These are phyloP conservation scores for Echites panduratus DNA, from an alignment of 257 asterid species.

Conservation along the genomic window DNA sequence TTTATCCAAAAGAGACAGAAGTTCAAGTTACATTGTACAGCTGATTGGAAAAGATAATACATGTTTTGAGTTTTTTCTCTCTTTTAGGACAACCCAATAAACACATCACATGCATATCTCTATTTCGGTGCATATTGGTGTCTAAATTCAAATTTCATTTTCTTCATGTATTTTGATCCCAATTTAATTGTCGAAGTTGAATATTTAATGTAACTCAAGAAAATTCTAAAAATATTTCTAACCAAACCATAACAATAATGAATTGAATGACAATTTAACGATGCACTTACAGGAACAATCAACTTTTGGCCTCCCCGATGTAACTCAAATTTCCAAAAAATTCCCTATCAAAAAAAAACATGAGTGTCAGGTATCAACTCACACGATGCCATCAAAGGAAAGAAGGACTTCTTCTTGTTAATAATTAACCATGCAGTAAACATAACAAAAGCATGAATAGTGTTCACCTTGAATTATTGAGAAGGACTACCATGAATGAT, in stretches of 20 bases:
- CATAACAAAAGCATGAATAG: background rate
- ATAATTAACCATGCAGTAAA: background rate
- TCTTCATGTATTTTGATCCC: background rate
- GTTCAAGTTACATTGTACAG: background rate
- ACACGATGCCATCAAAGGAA: background rate
- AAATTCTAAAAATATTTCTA: background rate
- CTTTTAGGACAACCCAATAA: background rate
- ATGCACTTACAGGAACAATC: slow-evolving; percentile 84
- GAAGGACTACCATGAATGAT: background rate
- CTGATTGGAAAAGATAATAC: background rate
- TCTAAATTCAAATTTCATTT: background rate
- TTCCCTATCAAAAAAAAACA: slow-evolving; percentile 45
- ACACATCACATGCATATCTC: background rate
- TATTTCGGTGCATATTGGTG: background rate
- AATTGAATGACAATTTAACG: slow-evolving; percentile 5
- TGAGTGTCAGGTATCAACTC: slow-evolving; percentile 4
- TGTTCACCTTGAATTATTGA: background rate
- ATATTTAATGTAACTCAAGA: too few relatives aligned
- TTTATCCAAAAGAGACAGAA: background rate
- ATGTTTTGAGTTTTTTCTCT: background rate
- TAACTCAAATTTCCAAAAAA: slow-evolving; percentile 83
- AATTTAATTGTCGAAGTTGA: background rate
- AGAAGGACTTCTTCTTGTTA: too few relatives aligned
- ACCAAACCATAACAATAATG: background rate
- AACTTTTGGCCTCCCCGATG: slow-evolving; percentile 89